Conservation (phyloP, 2,329 filamentous ascomycete genomes). For the Knufia fluminis region DNA sequence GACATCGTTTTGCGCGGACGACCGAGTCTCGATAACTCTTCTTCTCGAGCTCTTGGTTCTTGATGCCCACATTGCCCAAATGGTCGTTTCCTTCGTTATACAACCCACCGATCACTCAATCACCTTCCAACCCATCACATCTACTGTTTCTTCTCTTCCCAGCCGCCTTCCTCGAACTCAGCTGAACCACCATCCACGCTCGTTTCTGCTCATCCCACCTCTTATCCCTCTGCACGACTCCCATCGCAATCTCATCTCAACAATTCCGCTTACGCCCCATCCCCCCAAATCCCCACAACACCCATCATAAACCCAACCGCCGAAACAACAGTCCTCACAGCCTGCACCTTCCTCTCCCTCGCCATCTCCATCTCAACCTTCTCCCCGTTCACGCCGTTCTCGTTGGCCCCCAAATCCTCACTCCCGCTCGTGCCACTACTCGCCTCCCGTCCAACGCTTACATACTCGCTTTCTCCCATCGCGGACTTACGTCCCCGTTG, state of each 20-base stretch:
- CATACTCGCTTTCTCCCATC: slow-evolving; percentile 19
- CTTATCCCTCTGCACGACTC: not conserved
- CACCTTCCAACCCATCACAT: too few relatives aligned
- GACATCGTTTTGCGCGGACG: too few relatives aligned
- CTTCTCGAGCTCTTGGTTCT: too few relatives aligned
- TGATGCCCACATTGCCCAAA: too few relatives aligned
- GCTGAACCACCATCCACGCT: too few relatives aligned
- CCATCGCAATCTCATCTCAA: not conserved
- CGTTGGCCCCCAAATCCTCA: slow-evolving; percentile 27
- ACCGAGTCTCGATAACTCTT: too few relatives aligned
- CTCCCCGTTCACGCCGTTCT: slow-evolving; percentile 38
- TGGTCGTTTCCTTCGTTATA: too few relatives aligned
- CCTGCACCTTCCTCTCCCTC: slow-evolving; percentile 32
- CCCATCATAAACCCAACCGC: slow-evolving; percentile 37
- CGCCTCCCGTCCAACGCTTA: slow-evolving; percentile 16
- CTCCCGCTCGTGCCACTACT: slow-evolving; percentile 17
- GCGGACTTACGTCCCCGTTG: slow-evolving; percentile 11
- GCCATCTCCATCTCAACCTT: slow-evolving; percentile 37
- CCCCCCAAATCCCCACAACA: slow-evolving; percentile 42
- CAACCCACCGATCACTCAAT: too few relatives aligned
- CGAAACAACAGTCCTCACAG: slow-evolving; percentile 30
- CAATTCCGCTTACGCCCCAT: slow-evolving; percentile 24
- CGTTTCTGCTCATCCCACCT: not conserved
- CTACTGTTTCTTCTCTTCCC: too few relatives aligned
- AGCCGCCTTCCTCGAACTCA: too few relatives aligned